Conservation (phyloP, 2,329 filamentous ascomycete species). For the Dendrostoma leiphaemia region DNA sequence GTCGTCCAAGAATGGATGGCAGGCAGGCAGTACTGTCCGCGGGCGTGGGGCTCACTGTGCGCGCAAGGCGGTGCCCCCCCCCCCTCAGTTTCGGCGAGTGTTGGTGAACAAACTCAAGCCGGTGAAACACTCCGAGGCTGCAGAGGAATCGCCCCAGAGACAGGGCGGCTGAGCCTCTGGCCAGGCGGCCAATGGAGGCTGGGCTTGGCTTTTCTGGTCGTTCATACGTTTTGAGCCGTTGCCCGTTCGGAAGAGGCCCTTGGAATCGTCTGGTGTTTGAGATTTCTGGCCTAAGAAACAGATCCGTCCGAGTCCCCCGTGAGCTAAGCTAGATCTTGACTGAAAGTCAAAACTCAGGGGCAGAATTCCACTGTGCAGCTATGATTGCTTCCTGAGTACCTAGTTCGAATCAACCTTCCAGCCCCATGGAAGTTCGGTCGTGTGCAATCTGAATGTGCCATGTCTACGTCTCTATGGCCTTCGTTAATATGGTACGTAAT, state of each 20-base stretch:
- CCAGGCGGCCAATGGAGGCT: constrained; percentile 10
- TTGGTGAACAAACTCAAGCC: constrained; percentile 5
- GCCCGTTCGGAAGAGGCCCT: neutral
- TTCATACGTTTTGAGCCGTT: neutral
- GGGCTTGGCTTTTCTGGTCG: neutral
- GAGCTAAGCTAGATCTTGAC: neutral
- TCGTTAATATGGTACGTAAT: too few species aligned
- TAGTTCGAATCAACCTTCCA: too few species aligned
- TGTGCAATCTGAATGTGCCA: too few species aligned
- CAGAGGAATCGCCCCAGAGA: neutral
- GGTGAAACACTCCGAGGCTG: constrained; percentile 17
- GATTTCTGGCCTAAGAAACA: constrained; percentile 5
- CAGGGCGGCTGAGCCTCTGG: constrained; percentile 5
- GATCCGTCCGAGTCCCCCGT: too few species aligned
- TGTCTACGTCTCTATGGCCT: too few species aligned
- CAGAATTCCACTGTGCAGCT: neutral
- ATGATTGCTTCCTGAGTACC: neutral
- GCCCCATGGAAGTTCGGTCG: too few species aligned
- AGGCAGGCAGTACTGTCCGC: neutral
- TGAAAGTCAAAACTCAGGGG: neutral
- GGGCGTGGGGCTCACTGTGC: neutral
- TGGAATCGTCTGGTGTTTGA: neutral
- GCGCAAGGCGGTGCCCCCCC: neutral
- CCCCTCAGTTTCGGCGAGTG: neutral
- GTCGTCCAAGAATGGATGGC: neutral